Evolutionary conservation across 208 protist species (phyloP).

Genomic region (Leishmania mexicana): DNA sequence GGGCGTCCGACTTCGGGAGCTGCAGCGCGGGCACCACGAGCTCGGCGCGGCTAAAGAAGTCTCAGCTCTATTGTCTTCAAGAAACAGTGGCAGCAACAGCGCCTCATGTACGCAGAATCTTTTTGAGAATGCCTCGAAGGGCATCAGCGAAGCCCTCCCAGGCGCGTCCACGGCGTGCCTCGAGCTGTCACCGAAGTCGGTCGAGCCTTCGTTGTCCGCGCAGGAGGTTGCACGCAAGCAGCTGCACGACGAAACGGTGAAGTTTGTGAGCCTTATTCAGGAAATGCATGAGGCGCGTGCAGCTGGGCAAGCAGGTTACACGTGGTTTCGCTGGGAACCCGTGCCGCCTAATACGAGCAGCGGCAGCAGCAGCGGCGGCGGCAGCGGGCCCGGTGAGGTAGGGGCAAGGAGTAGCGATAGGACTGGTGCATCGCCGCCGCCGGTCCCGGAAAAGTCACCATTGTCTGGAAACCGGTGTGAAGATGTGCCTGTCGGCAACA

Average conservation of each 20-base stretch:
- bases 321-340: constrained; percentile 22
- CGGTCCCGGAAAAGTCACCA: no score
- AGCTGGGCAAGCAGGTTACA: constrained; percentile 13
- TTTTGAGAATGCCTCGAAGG: neutral
- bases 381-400: neutral
- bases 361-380: neutral
- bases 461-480: neutral
- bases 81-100: neutral
- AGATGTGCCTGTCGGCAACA: neutral
- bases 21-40: neutral
- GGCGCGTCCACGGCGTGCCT: neutral
- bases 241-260: constrained; percentile 17
- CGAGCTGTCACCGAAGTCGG: neutral
- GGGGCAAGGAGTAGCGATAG: neutral
- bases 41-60: neutral
- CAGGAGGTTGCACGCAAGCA: neutral
- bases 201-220: neutral
- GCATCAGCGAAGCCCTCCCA: neutral
- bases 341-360: neutral
- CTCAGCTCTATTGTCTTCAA: neutral
- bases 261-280: constrained; percentile 26
- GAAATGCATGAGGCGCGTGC: constrained; percentile 14
- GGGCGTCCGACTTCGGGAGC: constrained; percentile 18
- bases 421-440: no score
- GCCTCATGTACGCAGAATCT: neutral